phyloP scores from a whole-genome alignment of 495 filamentous ascomycete species.

The Chaetomium tenue region DNA sequence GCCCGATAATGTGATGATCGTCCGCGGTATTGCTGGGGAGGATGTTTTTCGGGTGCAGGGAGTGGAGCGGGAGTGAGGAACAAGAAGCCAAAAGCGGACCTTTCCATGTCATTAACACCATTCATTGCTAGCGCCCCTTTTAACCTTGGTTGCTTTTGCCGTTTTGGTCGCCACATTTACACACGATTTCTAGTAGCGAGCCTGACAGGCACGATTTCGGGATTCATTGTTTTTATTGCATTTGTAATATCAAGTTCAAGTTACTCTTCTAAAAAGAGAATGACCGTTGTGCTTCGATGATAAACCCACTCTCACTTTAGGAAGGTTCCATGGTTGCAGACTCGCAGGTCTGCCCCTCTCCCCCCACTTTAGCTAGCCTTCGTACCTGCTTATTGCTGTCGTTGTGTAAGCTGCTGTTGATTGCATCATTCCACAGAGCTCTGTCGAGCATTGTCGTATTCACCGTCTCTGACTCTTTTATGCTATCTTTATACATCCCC shows the following conservation, averaged over 20 bases:
- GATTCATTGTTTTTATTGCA: no score
- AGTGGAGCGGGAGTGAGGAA: background rate
- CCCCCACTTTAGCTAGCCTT: background rate
- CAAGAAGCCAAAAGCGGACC: background rate
- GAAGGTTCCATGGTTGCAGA: no score
- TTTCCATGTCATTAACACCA: background rate
- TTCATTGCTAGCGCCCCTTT: background rate
- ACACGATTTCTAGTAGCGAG: no score
- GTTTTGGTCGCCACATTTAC: no score
- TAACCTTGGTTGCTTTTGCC: no score
- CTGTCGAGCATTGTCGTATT: background rate
- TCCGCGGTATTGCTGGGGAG: background rate
- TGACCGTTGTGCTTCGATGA: no score
- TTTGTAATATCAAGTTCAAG: no score
- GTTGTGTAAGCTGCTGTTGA: background rate
- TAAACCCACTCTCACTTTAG: no score
- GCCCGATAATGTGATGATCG: background rate
- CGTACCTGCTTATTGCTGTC: background rate
- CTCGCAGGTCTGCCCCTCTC: background rate
- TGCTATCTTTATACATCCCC: no score
- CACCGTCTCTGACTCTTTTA: no score
- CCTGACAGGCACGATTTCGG: background rate
- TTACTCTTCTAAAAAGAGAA: no score
- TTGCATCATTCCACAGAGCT: background rate
- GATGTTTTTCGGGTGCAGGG: background rate